Conservation (phyloP, 2,329 filamentous ascomycete genomes). For the Cyclaneusma minus region DNA sequence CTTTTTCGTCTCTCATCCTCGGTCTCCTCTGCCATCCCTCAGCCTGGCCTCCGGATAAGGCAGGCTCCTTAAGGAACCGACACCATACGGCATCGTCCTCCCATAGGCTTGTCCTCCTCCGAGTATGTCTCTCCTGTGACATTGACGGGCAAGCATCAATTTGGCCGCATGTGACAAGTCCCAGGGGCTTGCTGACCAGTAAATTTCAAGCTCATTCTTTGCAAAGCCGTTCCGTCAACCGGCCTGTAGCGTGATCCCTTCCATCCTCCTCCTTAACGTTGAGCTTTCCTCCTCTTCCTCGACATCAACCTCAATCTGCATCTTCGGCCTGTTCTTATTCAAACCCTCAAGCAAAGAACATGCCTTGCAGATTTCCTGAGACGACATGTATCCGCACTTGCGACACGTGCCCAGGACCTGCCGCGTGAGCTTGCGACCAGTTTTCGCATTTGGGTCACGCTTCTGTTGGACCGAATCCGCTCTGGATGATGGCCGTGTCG, state of each 20-base stretch:
- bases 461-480: conserved; percentile 5
- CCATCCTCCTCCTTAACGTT: conserved; percentile 32
- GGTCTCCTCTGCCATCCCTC: too few species aligned
- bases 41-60: too few species aligned
- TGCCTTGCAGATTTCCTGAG: conserved; percentile 85
- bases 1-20: too few species aligned
- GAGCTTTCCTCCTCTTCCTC: conserved; percentile 34
- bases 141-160: too few species aligned
- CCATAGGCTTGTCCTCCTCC: too few species aligned
- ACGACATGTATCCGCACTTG: conserved; percentile 89
- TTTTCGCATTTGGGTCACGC: conserved; percentile 12
- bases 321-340: conserved; percentile 60
- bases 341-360: conserved; percentile 79
- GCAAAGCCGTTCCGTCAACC: conserved; percentile 11
- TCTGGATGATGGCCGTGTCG: conserved; percentile 5
- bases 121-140: too few species aligned
- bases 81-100: too few species aligned
- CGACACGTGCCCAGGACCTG: conserved; percentile 73
- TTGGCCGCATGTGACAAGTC: too few species aligned
- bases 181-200: too few species aligned
- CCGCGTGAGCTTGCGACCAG: conserved; percentile 27
- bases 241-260: conserved; percentile 23
- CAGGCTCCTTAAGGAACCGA: too few species aligned
- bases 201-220: background rate
- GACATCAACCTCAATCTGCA: conserved; percentile 23